phyloP scores from a whole-genome alignment of 805 yeast genomes.

The Candida jianshihensis region DNA sequence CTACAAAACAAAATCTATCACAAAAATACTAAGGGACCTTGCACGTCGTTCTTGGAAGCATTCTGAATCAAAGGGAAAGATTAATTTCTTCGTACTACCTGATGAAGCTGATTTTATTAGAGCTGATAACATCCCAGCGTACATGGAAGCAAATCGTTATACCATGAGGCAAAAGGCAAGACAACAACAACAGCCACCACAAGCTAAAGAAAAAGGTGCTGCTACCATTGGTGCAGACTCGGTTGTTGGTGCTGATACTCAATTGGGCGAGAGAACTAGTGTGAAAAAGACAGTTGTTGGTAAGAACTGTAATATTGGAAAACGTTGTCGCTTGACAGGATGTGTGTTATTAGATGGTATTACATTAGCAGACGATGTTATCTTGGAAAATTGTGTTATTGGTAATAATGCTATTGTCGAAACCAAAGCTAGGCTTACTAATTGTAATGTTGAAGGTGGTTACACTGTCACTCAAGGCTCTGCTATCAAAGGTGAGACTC shows the following conservation, averaged over 20 bases:
- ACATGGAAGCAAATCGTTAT: slow-evolving; percentile 83
- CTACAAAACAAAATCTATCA: slow-evolving; percentile 37
- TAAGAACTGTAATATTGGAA: slow-evolving; percentile 66
- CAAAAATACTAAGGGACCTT: slow-evolving; percentile 73
- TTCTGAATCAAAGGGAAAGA: slow-evolving; percentile 44
- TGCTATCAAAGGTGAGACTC: slow-evolving; percentile 50
- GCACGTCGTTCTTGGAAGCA: slow-evolving; percentile 93
- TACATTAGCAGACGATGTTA: slow-evolving; percentile 67
- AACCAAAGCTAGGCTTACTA: slow-evolving; percentile 56
- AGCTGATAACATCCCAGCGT: slow-evolving; percentile 71
- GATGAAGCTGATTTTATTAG: slow-evolving; percentile 64
- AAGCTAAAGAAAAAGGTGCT: slow-evolving; percentile 41
- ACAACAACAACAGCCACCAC: slow-evolving; percentile 15
- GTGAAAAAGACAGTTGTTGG: slow-evolving; percentile 86
- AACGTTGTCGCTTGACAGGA: slow-evolving; percentile 81
- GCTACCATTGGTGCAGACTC: slow-evolving; percentile 89
- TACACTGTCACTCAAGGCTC: slow-evolving; percentile 56
- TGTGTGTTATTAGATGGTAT: slow-evolving; percentile 72
- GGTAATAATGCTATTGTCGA: slow-evolving; percentile 66
- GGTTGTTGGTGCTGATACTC: slow-evolving; percentile 60
- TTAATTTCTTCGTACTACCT: slow-evolving; percentile 69
- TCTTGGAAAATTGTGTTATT: slow-evolving; percentile 75
- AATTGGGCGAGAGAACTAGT: slow-evolving; percentile 73
- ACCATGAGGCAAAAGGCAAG: slow-evolving; percentile 62
- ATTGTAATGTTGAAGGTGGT: slow-evolving; percentile 81